These are phyloP conservation scores for Pleurotus citrinopileatus DNA, from an alignment of 768 basidiomycete genomes.

Conservation along the genomic window DNA sequence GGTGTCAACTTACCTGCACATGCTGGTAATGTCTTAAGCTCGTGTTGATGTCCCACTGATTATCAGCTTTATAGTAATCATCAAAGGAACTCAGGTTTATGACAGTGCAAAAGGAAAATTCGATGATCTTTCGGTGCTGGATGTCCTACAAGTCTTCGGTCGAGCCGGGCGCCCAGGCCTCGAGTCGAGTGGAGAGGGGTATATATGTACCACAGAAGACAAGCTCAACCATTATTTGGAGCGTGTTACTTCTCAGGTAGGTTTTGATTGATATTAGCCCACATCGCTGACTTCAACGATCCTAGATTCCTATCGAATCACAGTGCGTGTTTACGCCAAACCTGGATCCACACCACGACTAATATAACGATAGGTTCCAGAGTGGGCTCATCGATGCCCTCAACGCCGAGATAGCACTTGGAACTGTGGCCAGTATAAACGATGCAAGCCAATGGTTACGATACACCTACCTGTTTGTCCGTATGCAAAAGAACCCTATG, in stretches of 20 bases:
- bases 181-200: constrained; percentile 93
- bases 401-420: constrained; percentile 93
- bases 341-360: neutral
- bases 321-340: constrained; percentile 50
- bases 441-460: constrained; percentile 95
- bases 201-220: constrained; percentile 93
- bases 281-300: too few species aligned
- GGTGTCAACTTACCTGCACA: constrained; percentile 99
- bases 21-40: constrained; percentile 57
- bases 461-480: constrained; percentile 94
- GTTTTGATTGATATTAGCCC: too few species aligned
- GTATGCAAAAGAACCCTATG: constrained; percentile 90
- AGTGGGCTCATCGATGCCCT: constrained; percentile 85
- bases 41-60: neutral
- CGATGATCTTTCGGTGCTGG: constrained; percentile 88
- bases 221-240: constrained; percentile 90
- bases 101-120: constrained; percentile 89
- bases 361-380: constrained; percentile 54
- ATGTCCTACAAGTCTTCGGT: constrained; percentile 97
- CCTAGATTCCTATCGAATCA: constrained; percentile 94
- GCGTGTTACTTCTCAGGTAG: constrained; percentile 82
- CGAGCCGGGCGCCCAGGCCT: constrained; percentile 88
- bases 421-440: constrained; percentile 82
- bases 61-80: constrained; percentile 57
- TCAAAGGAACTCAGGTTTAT: constrained; percentile 97